These are phyloP conservation scores for Xanthoconium stramineum DNA, from an alignment of 768 basidiomycete species.

Conservation along the genomic window DNA sequence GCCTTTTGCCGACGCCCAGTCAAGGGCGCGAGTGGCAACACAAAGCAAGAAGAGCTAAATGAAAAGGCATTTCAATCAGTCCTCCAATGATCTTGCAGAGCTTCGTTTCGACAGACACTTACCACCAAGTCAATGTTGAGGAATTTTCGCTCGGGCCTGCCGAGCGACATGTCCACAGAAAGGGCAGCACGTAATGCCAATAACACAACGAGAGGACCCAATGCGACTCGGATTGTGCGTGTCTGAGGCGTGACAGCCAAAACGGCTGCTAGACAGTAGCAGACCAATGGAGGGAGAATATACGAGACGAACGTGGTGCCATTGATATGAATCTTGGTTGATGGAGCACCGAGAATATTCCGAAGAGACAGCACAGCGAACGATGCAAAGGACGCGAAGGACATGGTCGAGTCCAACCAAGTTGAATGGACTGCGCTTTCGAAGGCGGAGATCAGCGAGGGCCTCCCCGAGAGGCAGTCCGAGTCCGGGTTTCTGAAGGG, in stretches of 20 bases:
- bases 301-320: neutral
- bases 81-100: neutral
- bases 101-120: neutral
- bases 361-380: neutral
- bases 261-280: neutral
- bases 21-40: neutral
- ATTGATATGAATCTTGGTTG: neutral
- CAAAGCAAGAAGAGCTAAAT: neutral
- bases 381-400: too few relatives aligned
- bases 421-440: too few relatives aligned
- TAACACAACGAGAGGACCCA: neutral
- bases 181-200: neutral
- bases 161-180: conserved; percentile 1
- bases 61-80: neutral
- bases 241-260: neutral
- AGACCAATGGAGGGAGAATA: neutral
- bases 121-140: neutral
- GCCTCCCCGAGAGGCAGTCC: too few relatives aligned
- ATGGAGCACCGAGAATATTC: neutral
- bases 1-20: neutral
- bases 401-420: neutral
- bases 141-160: neutral
- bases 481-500: too few relatives aligned
- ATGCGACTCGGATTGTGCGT: neutral
- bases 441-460: too few relatives aligned